phyloP scores from a whole-genome alignment of 805 yeast genomes.

The Nakazawaea ambrosiae region DNA sequence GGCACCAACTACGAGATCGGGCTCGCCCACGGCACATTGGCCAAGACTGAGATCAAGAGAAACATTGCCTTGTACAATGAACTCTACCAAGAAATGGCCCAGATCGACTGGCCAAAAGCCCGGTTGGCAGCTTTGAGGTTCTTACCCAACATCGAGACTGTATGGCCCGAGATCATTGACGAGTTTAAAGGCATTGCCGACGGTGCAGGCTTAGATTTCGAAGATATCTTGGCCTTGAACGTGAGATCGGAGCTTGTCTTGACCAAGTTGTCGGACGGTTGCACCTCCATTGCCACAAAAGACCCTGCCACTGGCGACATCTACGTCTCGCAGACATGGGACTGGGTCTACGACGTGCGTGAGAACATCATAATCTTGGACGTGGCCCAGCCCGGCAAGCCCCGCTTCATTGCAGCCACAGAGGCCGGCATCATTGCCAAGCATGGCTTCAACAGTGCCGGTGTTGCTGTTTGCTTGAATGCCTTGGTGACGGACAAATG shows the following conservation, averaged over 20 bases:
- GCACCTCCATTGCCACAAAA: conserved; percentile 26
- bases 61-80: conserved; percentile 23
- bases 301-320: conserved; percentile 17
- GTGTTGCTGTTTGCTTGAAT: conserved; percentile 25
- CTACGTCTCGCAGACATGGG: conserved; percentile 33
- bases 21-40: conserved; percentile 26
- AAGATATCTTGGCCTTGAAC: conserved; percentile 31
- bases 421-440: conserved; percentile 31
- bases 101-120: conserved; percentile 24
- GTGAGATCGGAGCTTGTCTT: conserved; percentile 31
- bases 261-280: conserved; percentile 29
- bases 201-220: conserved; percentile 24
- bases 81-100: conserved; percentile 19
- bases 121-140: conserved; percentile 20
- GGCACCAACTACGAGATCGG: conserved; percentile 26
- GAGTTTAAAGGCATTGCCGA: conserved; percentile 31
- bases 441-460: conserved; percentile 25
- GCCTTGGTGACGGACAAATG: conserved; percentile 24
- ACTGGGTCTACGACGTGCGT: conserved; percentile 26
- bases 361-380: conserved; percentile 21
- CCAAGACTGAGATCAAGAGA: conserved; percentile 21
- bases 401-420: conserved; percentile 21
- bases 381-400: conserved; percentile 19
- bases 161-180: conserved; percentile 24
- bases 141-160: conserved; percentile 19